Percentiles rank a stretch among this genome's conserved stretches.
Evolutionary conservation across 768 basidiomycete genomes (phyloP).

Genomic region (Antrodiella citrinella): DNA sequence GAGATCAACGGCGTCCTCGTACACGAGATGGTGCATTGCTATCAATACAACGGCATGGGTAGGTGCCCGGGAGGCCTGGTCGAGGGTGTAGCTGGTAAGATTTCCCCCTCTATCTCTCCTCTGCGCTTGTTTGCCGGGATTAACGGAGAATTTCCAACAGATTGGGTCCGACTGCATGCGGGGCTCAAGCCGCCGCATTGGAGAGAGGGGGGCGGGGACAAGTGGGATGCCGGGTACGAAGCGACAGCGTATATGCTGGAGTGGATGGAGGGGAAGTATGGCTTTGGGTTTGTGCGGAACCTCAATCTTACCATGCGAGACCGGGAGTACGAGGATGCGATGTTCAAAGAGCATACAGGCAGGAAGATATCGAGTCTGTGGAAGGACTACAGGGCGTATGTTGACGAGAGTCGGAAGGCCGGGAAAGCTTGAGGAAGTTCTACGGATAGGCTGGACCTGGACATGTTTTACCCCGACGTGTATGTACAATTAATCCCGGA

Average conservation of each 20-base stretch:
- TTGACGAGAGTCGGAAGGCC: constrained; percentile 16
- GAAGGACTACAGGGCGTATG: constrained; percentile 40
- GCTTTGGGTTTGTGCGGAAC: constrained; percentile 44
- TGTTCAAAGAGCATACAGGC: constrained; percentile 50
- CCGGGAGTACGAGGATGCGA: constrained; percentile 36
- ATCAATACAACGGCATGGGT: constrained; percentile 55
- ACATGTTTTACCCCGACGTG: no score
- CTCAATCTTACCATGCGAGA: constrained; percentile 51
- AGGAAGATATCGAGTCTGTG: constrained; percentile 48
- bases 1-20: constrained; percentile 67
- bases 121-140: background rate
- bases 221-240: constrained; percentile 75
- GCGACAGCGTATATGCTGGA: constrained; percentile 68
- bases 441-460: no score
- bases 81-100: constrained; percentile 70
- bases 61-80: constrained; percentile 64
- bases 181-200: constrained; percentile 64
- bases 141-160: constrained; percentile 24
- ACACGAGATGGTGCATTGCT: constrained; percentile 78
- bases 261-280: constrained; percentile 51
- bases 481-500: no score
- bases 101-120: background rate
- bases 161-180: constrained; percentile 62
- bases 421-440: background rate
- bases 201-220: constrained; percentile 34